These are phyloP conservation scores for Leccinum pachyderme DNA, from an alignment of 1,284 basidiomycete genomes.

Conservation along the genomic window DNA sequence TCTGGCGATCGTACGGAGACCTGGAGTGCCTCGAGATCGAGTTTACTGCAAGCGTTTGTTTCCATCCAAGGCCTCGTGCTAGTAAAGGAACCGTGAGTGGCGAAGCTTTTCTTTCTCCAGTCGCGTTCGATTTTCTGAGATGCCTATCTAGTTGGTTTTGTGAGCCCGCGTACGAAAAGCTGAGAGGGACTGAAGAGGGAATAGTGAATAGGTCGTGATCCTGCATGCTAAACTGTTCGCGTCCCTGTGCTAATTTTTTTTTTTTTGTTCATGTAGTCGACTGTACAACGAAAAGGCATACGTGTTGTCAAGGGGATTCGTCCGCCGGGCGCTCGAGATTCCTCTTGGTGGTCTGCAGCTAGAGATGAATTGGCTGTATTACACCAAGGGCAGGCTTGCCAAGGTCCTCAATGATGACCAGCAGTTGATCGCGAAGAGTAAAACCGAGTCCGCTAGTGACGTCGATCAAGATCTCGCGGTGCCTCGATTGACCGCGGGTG, in stretches of 20 bases:
- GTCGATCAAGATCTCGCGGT: conserved; percentile 63
- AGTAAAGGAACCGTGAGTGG: conserved; percentile 81
- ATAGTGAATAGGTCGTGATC: conserved; percentile 68
- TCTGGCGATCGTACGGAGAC: conserved; percentile 83
- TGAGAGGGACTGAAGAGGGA: conserved; percentile 86
- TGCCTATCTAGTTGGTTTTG: conserved; percentile 71
- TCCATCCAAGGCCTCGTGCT: conserved; percentile 93
- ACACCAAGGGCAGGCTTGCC: conserved; percentile 58
- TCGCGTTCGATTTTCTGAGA: conserved; percentile 1
- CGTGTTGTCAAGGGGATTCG: conserved; percentile 85
- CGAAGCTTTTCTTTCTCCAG: neutral
- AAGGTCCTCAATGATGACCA: conserved; percentile 69
- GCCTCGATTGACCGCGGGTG: conserved; percentile 75
- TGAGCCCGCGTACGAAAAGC: conserved; percentile 88
- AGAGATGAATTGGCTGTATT: conserved; percentile 79
- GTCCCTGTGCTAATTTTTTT: conserved; percentile 6
- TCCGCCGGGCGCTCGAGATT: conserved; percentile 80
- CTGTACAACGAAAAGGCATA: conserved; percentile 92
- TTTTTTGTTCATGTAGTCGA: conserved; percentile 45
- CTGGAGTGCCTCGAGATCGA: conserved; percentile 80
- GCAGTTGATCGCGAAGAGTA: conserved; percentile 68
- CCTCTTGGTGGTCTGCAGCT: conserved; percentile 69
- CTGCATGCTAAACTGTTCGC: neutral
- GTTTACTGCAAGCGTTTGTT: conserved; percentile 87
- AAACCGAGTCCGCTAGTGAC: conserved; percentile 35